Evolutionary conservation across 306 rosid genomes (phyloP).

Genomic region (Hylodesmum podocarpum): DNA sequence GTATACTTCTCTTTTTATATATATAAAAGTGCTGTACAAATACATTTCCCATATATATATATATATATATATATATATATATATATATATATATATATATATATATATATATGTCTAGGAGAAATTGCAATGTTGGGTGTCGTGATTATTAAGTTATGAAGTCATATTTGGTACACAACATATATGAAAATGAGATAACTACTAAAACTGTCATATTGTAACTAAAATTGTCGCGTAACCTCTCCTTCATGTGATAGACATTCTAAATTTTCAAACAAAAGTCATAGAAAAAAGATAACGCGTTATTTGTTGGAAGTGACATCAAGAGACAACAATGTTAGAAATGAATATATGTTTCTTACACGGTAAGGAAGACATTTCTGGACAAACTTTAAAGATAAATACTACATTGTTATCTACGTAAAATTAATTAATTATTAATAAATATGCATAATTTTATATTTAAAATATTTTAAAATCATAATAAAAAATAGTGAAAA

Average conservation of each 20-base stretch:
- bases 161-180: not conserved
- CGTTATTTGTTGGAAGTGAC: constrained; percentile 31
- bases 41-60: not conserved
- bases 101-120: not conserved
- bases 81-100: no score
- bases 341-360: constrained; percentile 16
- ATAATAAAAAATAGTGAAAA: no score
- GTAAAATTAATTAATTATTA: no score
- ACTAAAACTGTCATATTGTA: constrained; percentile 9
- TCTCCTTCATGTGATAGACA: not conserved
- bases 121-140: not conserved
- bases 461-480: no score
- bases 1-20: not conserved
- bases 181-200: constrained; percentile 14
- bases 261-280: not conserved
- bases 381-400: not conserved
- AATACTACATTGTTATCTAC: no score
- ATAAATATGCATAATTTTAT: no score
- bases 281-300: constrained; percentile 12
- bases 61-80: no score
- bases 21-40: not conserved
- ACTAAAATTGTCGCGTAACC: constrained; percentile 22
- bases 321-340: not conserved
- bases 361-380: constrained; percentile 18
- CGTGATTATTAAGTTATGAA: not conserved